These are phyloP conservation scores for Phytophthora cactorum DNA, from an alignment of 352 stramenopile species.

Conservation along the genomic window DNA sequence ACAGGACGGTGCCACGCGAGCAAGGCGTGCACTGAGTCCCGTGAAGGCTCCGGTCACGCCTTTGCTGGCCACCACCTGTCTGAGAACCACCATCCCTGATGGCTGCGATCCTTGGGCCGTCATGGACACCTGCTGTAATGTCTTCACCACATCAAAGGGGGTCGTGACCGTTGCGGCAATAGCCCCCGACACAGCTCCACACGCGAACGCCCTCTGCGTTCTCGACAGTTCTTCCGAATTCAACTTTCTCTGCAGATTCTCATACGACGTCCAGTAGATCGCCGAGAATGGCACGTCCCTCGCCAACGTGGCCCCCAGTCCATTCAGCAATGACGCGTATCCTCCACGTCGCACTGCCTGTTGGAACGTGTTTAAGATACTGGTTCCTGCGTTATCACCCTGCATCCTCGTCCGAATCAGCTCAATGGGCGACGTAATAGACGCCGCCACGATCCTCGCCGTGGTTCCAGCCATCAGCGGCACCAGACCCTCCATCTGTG, in stretches of 20 bases:
- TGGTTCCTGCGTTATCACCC: slow-evolving; percentile 31
- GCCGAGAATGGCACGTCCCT: slow-evolving; percentile 96
- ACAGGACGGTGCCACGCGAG: slow-evolving; percentile 76
- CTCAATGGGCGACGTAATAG: slow-evolving; percentile 88
- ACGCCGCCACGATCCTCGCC: slow-evolving; percentile 76
- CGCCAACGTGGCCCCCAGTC: slow-evolving; percentile 91
- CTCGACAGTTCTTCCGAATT: slow-evolving; percentile 42
- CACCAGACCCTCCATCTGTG: slow-evolving; percentile 46
- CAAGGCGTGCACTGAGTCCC: slow-evolving; percentile 66
- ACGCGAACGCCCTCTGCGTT: slow-evolving; percentile 81
- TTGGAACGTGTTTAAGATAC: slow-evolving; percentile 56
- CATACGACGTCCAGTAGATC: slow-evolving; percentile 95
- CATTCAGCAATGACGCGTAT: slow-evolving; percentile 83
- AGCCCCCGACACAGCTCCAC: slow-evolving; percentile 84
- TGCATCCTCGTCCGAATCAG: slow-evolving; percentile 91
- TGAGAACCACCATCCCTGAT: slow-evolving; percentile 49
- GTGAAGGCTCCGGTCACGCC: slow-evolving; percentile 66
- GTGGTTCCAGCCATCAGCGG: slow-evolving; percentile 73
- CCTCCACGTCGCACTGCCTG: slow-evolving; percentile 70
- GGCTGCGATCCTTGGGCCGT: slow-evolving; percentile 39
- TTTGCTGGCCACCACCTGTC: slow-evolving; percentile 55
- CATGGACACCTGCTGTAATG: slow-evolving; percentile 82
- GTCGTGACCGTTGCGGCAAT: slow-evolving; percentile 93
- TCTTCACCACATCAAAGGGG: slow-evolving; percentile 97
- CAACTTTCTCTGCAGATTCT: slow-evolving; percentile 66